These are phyloP conservation scores for Penicillium longicatenatum DNA, from an alignment of 495 filamentous ascomycete species.

Conservation along the genomic window DNA sequence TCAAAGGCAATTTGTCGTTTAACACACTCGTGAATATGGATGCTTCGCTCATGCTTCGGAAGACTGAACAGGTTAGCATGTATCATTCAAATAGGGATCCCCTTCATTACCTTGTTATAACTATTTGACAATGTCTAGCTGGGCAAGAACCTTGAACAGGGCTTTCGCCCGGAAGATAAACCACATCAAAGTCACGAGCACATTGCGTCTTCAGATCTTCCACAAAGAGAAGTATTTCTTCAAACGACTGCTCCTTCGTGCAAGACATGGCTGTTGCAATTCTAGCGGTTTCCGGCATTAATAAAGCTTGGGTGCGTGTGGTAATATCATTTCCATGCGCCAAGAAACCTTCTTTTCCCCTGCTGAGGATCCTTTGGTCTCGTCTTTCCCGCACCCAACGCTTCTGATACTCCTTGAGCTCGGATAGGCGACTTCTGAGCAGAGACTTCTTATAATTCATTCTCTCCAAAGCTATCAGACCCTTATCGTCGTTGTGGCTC, in stretches of 20 bases:
- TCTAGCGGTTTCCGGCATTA: slow-evolving; percentile 19
- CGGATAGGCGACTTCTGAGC: slow-evolving; percentile 13
- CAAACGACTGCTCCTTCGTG: slow-evolving; percentile 17
- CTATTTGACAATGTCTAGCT: slow-evolving; percentile 11
- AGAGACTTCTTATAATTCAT: slow-evolving; percentile 18
- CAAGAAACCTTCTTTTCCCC: slow-evolving; percentile 15
- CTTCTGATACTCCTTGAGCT: slow-evolving; percentile 22
- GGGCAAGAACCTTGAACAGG: slow-evolving; percentile 20
- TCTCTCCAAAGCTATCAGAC: slow-evolving; percentile 1
- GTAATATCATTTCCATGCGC: slow-evolving; percentile 11
- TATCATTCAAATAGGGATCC: no score
- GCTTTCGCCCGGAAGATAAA: slow-evolving; percentile 24
- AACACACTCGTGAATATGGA: slow-evolving; percentile 20
- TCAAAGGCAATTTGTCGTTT: slow-evolving; percentile 11
- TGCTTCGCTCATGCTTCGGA: slow-evolving; percentile 20
- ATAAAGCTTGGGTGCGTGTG: slow-evolving; percentile 14
- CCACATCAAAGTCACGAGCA: slow-evolving; percentile 21
- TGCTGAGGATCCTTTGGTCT: slow-evolving; percentile 21
- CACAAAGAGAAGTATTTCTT: slow-evolving; percentile 26
- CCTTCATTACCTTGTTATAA: slow-evolving; percentile 20
- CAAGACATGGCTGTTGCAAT: slow-evolving; percentile 22
- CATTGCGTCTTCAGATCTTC: slow-evolving; percentile 20
- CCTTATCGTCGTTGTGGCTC: slow-evolving; percentile 4
- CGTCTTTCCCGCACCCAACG: slow-evolving; percentile 17
- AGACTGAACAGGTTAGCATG: slow-evolving; percentile 21